These are phyloP conservation scores for Boletus vinaceobasis DNA, from an alignment of 768 basidiomycete species.

Conservation along the genomic window DNA sequence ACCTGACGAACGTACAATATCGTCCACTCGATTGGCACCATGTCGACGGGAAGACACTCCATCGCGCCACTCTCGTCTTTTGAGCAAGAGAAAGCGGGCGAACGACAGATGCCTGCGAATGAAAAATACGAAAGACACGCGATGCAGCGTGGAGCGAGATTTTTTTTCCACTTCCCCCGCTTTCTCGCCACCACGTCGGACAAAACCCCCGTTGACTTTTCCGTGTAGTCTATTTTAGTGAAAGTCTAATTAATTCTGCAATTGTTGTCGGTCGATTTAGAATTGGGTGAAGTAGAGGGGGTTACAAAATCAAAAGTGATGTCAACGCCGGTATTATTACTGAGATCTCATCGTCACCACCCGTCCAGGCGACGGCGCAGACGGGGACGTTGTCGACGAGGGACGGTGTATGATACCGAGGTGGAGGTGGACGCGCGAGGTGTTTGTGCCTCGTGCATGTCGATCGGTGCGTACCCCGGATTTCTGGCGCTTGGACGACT, in stretches of 20 bases:
- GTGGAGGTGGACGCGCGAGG: not conserved
- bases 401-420: too few relatives aligned
- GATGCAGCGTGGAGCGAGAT: conserved; percentile 20
- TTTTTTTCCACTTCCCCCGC: not conserved
- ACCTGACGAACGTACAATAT: conserved; percentile 34
- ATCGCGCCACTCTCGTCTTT: conserved; percentile 40
- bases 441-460: too few relatives aligned
- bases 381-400: too few relatives aligned
- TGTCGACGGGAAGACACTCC: conserved; percentile 30
- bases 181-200: not conserved
- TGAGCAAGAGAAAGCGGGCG: conserved; percentile 55
- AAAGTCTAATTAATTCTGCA: conserved; percentile 15
- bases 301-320: not conserved
- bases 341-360: too few relatives aligned
- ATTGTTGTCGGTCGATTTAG: not conserved
- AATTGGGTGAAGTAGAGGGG: not conserved
- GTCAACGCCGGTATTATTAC: too few relatives aligned
- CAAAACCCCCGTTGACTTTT: not conserved
- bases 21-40: conserved; percentile 35
- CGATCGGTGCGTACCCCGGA: too few relatives aligned
- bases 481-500: too few relatives aligned
- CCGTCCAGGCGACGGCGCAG: too few relatives aligned
- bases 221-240: conserved; percentile 27
- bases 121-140: conserved; percentile 30
- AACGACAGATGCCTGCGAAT: conserved; percentile 46